These are phyloP conservation scores for Entomortierella parvispora DNA, from an alignment of 192 early-diverging fungal species.

Conservation along the genomic window DNA sequence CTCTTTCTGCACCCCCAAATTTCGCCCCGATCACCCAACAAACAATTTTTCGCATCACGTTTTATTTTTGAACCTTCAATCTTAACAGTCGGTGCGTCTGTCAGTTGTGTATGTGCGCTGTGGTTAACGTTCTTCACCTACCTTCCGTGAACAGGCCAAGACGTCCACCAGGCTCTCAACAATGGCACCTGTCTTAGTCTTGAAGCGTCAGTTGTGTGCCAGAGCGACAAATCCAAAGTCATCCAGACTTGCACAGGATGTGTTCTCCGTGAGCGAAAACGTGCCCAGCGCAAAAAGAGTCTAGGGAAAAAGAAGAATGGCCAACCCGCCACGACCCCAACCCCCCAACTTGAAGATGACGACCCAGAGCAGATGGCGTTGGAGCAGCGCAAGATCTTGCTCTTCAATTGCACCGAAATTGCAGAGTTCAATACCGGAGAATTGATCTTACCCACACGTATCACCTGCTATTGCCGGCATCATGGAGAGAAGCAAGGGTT, in stretches of 20 bases:
- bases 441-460: conserved; percentile 87
- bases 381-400: conserved; percentile 82
- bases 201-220: conserved; percentile 88
- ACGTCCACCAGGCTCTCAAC: conserved; percentile 52
- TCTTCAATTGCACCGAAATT: conserved; percentile 89
- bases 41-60: too few species aligned
- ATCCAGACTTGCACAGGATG: conserved; percentile 87
- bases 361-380: conserved; percentile 74
- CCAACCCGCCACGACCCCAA: conserved; percentile 12
- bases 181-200: conserved; percentile 69
- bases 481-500: conserved; percentile 95
- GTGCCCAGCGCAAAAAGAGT: conserved; percentile 72
- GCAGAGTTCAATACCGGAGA: conserved; percentile 92
- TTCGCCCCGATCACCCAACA: conserved; percentile 23
- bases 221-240: conserved; percentile 77
- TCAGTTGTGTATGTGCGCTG: too few species aligned
- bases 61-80: too few species aligned
- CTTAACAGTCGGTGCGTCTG: too few species aligned
- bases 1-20: too few species aligned
- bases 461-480: conserved; percentile 97
- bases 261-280: conserved; percentile 83
- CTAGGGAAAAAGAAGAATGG: conserved; percentile 53
- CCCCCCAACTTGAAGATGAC: conserved; percentile 32
- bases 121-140: too few species aligned
- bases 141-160: conserved; percentile 37